Evolutionary conservation across 495 filamentous ascomycete species (phyloP).

Genomic region (Penicillium psychrofluorescens): DNA sequence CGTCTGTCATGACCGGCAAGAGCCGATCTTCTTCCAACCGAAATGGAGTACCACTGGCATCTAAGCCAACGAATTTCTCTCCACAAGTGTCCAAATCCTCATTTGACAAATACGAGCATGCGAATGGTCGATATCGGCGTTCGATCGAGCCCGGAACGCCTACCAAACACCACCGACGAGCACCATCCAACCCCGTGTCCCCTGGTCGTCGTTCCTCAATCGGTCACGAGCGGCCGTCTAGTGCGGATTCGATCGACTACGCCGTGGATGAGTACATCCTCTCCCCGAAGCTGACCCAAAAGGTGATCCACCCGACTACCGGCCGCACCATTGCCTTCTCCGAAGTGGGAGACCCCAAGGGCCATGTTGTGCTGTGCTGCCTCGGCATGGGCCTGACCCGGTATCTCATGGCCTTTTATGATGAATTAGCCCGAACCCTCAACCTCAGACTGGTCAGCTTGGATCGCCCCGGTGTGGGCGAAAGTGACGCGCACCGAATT

Average conservation of each 20-base stretch:
- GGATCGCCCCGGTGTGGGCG: conserved; percentile 90
- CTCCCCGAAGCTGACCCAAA: conserved; percentile 78
- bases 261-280: conserved; percentile 81
- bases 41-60: conserved; percentile 34
- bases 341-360: conserved; percentile 89
- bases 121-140: conserved; percentile 27
- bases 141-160: conserved; percentile 32
- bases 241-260: conserved; percentile 80
- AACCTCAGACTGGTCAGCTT: conserved; percentile 88
- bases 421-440: conserved; percentile 85
- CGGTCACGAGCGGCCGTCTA: conserved; percentile 53
- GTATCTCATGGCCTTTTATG: conserved; percentile 95
- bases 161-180: conserved; percentile 31
- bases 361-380: conserved; percentile 90
- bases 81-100: conserved; percentile 31
- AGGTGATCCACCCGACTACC: conserved; percentile 74
- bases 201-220: conserved; percentile 21
- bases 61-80: conserved; percentile 34
- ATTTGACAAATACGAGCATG: conserved; percentile 28
- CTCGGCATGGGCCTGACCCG: conserved; percentile 97
- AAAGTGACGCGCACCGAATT: conserved; percentile 68
- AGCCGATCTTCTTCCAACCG: conserved; percentile 45
- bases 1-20: conserved; percentile 49
- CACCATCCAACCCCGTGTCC: conserved; percentile 28
- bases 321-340: conserved; percentile 90